A percentile compares a stretch with the other conserved stretches of the same genome.
These are phyloP conservation scores for Gossypium stocksii DNA, from an alignment of 345 rosid genomes.

Conservation along the genomic window DNA sequence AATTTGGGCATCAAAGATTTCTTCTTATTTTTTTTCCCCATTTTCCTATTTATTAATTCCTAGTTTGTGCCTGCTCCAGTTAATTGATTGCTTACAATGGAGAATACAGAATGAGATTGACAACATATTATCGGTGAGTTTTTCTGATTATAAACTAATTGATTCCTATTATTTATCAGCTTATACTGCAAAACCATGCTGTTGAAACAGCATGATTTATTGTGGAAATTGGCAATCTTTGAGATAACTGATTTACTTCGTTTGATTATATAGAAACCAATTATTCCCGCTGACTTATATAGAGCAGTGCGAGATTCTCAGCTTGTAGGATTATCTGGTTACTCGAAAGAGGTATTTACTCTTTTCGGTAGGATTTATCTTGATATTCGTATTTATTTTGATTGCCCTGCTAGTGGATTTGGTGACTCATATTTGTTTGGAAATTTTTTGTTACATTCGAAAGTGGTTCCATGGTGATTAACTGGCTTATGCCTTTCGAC, in stretches of 20 bases:
- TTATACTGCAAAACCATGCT: background rate
- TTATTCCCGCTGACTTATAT: constrained; percentile 75
- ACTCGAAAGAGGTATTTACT: constrained; percentile 71
- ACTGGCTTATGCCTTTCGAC: background rate
- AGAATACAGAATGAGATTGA: constrained; percentile 81
- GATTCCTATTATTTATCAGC: background rate
- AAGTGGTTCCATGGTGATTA: constrained; percentile 13
- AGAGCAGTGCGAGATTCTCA: constrained; percentile 88
- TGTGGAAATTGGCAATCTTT: constrained; percentile 10
- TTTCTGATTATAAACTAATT: background rate
- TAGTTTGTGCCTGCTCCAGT: constrained; percentile 47
- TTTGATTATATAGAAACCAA: constrained; percentile 62
- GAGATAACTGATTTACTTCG: background rate
- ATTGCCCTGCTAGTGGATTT: background rate
- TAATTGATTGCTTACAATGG: constrained; percentile 78
- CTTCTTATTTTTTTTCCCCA: background rate
- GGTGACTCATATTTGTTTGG: constrained; percentile 2
- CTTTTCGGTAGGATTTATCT: constrained; percentile 18
- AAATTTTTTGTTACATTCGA: background rate
- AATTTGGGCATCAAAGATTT: background rate
- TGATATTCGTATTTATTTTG: background rate
- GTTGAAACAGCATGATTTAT: constrained; percentile 13
- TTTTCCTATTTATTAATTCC: background rate
- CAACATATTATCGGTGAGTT: constrained; percentile 63
- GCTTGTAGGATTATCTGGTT: constrained; percentile 88